phyloP scores from a whole-genome alignment of 352 stramenopile genomes.

The Globisporangium orthogonon region DNA sequence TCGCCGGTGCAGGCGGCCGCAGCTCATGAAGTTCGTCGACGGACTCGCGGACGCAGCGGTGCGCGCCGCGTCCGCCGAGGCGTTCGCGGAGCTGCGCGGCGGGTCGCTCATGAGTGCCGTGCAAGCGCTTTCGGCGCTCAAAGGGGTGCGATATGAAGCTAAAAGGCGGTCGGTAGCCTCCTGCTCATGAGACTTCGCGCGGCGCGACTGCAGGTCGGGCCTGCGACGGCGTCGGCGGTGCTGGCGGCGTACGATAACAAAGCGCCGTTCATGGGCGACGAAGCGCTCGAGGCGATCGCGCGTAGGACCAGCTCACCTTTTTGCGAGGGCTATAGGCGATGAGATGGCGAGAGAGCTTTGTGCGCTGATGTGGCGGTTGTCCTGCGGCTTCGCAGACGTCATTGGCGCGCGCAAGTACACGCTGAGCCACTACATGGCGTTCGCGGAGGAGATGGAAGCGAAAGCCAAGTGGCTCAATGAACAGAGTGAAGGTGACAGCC shows the following conservation, averaged over 20 bases:
- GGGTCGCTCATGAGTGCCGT: constrained; percentile 30
- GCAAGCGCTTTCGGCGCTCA: constrained; percentile 48
- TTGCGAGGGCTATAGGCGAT: not conserved
- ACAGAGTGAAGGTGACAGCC: constrained; percentile 14
- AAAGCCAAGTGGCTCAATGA: constrained; percentile 57
- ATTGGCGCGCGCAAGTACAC: constrained; percentile 81
- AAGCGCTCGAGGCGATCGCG: constrained; percentile 66
- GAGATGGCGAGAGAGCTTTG: no score
- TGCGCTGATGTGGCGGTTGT: not conserved
- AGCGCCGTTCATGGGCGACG: constrained; percentile 76
- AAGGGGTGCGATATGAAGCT: constrained; percentile 37
- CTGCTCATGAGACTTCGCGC: not conserved
- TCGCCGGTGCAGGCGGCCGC: constrained; percentile 33
- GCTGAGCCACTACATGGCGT: constrained; percentile 61
- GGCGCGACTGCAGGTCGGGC: constrained; percentile 40
- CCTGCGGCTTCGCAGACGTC: constrained; percentile 19
- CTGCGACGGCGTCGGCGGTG: constrained; percentile 65
- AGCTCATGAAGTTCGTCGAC: constrained; percentile 70
- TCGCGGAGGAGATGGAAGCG: constrained; percentile 36
- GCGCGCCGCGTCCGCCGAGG: constrained; percentile 32
- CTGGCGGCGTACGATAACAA: constrained; percentile 59
- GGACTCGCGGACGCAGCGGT: constrained; percentile 37
- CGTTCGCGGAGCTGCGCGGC: constrained; percentile 24
- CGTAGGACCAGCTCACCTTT: constrained; percentile 12
- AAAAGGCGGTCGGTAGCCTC: not conserved